A percentile compares a stretch with the other conserved stretches of the same genome.
phyloP scores from a whole-genome alignment of 345 rosid species.

The Hibiscus tridactylites region DNA sequence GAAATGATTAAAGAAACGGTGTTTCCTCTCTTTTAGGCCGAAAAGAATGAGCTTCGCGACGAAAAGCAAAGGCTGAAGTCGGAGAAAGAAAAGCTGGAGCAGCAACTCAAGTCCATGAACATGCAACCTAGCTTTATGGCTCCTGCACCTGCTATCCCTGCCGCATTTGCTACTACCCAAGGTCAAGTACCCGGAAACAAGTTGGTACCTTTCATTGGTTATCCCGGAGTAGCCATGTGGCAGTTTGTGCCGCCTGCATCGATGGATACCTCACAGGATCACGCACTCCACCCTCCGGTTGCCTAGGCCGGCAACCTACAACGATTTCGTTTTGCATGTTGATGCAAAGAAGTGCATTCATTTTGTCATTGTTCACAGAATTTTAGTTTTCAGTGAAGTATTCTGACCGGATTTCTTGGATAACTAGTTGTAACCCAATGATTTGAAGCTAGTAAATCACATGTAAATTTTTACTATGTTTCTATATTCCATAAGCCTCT shows the following conservation, averaged over 20 bases:
- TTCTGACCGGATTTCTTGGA: constrained; percentile 41
- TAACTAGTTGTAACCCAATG: constrained; percentile 17
- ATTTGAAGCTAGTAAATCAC: constrained; percentile 21
- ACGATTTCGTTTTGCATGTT: constrained; percentile 32
- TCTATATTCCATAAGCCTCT: neutral
- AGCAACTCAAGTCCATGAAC: constrained; percentile 33
- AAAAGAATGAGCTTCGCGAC: no score
- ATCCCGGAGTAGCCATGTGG: constrained; percentile 98
- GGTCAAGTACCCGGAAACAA: constrained; percentile 86
- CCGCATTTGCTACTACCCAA: constrained; percentile 66
- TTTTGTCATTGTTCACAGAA: constrained; percentile 29
- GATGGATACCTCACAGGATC: constrained; percentile 90
- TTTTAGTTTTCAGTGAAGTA: constrained; percentile 24
- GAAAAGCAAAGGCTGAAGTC: no score
- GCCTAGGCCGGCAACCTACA: constrained; percentile 29
- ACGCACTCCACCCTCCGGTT: constrained; percentile 85
- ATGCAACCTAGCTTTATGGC: constrained; percentile 61
- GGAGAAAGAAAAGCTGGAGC: no score
- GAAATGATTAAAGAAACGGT: no score
- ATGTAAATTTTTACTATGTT: constrained; percentile 38
- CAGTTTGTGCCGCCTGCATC: constrained; percentile 95
- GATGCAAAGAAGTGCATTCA: constrained; percentile 29
- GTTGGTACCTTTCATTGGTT: constrained; percentile 75
- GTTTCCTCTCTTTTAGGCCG: no score
- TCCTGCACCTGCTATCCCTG: constrained; percentile 46